Evolutionary conservation across 1,139 yeast species (phyloP), one percentile per base, ranked within the genome.

Genomic region (Suhomyces choctaworum): DNA sequence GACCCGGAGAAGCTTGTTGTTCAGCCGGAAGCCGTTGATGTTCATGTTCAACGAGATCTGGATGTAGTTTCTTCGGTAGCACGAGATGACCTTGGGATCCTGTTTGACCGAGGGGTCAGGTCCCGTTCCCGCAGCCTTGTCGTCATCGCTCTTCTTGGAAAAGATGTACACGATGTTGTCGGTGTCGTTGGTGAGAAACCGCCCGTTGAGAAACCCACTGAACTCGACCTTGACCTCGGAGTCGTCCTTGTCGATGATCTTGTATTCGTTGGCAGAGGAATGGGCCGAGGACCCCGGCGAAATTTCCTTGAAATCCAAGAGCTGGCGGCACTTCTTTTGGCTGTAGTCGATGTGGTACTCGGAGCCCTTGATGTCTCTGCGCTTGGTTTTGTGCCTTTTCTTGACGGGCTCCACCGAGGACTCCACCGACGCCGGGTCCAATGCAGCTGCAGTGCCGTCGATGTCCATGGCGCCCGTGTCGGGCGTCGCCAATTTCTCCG

Each of bases 61-160:
- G 36, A 71, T 66, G 44, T 58, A 68, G 45, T 72, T 72, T 40
- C 78, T 50, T 39, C 78, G 52, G 49, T 72, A 71, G 46, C 76
- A 72, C 10, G 73, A 65, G 17, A 71, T 62, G 14, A 70, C 70
- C 41, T 56, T 63, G 7, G 74, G 72, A 35, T 62, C 63, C 10
- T 45, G 28, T 22, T 34, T 28, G 20, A 27, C 34, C 13, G 36
- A 27, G 10, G 21, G 20, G 20, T 38, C 34, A 1, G 36, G 36
- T 10, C 22, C 21, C 10, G 26, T 33, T 4, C 16, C 23, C 5
- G 7, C 25, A n/a, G 23, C 34, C 11, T 27, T 25, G 4, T 31
- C 35, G 6, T 39, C 40, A 4, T 35, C 39, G 12, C 42, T 54
- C 41, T 52, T 58, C 19, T 37, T 37, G 25, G 58, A 51, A 31